Conservation (phyloP, 2,329 filamentous ascomycete genomes). For the Exophiala oligosperma region DNA sequence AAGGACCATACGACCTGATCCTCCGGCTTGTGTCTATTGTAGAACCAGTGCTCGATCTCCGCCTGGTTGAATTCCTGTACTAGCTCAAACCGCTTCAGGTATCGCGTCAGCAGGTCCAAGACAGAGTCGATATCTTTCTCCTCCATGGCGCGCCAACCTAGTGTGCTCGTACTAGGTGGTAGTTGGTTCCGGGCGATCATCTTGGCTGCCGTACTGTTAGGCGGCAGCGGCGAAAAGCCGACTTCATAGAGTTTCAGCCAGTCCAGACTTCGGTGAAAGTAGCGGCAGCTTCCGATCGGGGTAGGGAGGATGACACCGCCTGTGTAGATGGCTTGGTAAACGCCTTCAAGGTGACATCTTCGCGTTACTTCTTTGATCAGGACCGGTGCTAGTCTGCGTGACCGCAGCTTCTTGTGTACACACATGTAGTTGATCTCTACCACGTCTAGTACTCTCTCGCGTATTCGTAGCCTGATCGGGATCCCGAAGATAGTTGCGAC, state of each 20-base stretch:
- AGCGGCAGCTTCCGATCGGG: constrained; percentile 88
- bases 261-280: constrained; percentile 90
- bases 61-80: constrained; percentile 76
- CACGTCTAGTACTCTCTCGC: constrained; percentile 70
- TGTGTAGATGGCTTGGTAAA: constrained; percentile 96
- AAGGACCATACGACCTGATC: constrained; percentile 88
- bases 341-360: constrained; percentile 78
- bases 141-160: constrained; percentile 78
- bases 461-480: constrained; percentile 78
- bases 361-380: constrained; percentile 98
- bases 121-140: constrained; percentile 75
- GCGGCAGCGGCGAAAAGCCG: constrained; percentile 86
- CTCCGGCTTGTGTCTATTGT: constrained; percentile 61
- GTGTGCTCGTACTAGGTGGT: constrained; percentile 69
- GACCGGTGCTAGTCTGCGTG: constrained; percentile 87
- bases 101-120: constrained; percentile 70
- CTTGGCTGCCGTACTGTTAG: constrained; percentile 77
- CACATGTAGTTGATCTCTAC: constrained; percentile 98
- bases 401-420: constrained; percentile 94
- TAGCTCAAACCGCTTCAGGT: constrained; percentile 78
- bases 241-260: constrained; percentile 96
- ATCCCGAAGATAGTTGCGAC: constrained; percentile 96
- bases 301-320: constrained; percentile 88
- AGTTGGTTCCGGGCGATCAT: constrained; percentile 86
- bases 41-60: constrained; percentile 85